Conservation (phyloP, 176 grass and related monocot species). For the Raddia distichophylla region DNA sequence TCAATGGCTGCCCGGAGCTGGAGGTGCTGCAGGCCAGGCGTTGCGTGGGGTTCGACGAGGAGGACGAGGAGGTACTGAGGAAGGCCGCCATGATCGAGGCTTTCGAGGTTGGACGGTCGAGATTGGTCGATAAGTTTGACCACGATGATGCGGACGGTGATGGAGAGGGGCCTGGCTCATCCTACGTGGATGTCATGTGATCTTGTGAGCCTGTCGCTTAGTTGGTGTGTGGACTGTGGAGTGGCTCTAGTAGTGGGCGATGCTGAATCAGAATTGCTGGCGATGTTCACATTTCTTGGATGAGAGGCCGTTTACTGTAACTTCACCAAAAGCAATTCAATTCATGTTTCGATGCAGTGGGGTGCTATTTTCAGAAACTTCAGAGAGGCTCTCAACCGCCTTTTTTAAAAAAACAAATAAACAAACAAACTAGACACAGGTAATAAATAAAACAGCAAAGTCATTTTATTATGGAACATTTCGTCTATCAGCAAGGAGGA, state of each 20-base stretch:
- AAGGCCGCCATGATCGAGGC: constrained; percentile 15
- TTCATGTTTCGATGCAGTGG: neutral
- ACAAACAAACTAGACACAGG: too few relatives aligned
- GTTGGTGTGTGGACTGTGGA: neutral
- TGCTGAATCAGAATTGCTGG: neutral
- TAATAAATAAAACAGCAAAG: too few relatives aligned
- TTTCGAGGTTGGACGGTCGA: constrained; percentile 47
- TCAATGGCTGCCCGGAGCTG: constrained; percentile 41
- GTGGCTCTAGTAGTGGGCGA: neutral
- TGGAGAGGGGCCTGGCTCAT: constrained; percentile 7
- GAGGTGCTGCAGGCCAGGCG: constrained; percentile 33
- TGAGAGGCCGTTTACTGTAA: neutral
- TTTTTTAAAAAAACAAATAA: too few relatives aligned
- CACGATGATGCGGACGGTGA: constrained; percentile 30
- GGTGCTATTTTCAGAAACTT: too few relatives aligned
- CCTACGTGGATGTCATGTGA: constrained; percentile 48
- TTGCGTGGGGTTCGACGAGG: constrained; percentile 49
- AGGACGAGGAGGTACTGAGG: constrained; percentile 31
- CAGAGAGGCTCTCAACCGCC: too few relatives aligned
- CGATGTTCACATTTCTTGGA: neutral
- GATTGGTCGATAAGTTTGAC: constrained; percentile 35
- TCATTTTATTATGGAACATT: too few relatives aligned
- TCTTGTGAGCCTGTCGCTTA: neutral
- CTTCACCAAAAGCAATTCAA: neutral
- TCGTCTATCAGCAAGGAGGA: too few relatives aligned